Evolutionary conservation across 208 protist genomes (phyloP), one percentile per base, ranked within the genome.

Genomic region (Leishmania tarentolae): DNA sequence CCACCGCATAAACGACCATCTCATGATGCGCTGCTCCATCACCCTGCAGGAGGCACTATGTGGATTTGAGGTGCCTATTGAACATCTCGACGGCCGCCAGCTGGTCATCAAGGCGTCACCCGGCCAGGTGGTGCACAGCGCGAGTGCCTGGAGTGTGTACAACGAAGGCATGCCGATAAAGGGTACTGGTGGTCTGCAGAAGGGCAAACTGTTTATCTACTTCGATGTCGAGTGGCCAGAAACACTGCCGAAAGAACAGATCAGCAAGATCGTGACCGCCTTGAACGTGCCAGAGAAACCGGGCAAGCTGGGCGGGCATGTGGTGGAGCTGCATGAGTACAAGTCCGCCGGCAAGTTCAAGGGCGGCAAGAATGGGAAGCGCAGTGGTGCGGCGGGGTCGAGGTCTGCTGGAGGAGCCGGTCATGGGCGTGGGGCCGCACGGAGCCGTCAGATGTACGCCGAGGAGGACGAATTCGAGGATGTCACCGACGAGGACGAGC

Each of bases 11-110:
- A 98, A 95, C 47, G 80, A 92, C n/a, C 97, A 99, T 85, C 91
- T 99, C 0, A 52, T 98, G 76, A 97, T 99, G 82, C 83, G 92
- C 35, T 87, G 91, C 83, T 69, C 79, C 78, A 87, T 99, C 78
- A 93, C 86, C 15, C 91, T 99, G 42, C 74, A 91, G 13, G 98
- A 99, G 84, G 98, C 99, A 17, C 91, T 99, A 31, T 98, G 92
- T 65, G 98, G 98, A 37, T 93, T 97, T 76, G 86, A 94, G 73
- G 88, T 99, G 72, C 84, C 88, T 3, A 65, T 99, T n/a, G 75
- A 92, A 83, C 97, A 99, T 78, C 88, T 99, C 21, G 97, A 99
- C 83, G 90, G 87, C 11, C 88, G 97, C 42, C 83, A 83, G 63
- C 69, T 99, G 15, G 68, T 92, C 31, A 80, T 99, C 24, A 90